phyloP scores from a whole-genome alignment of 192 early-diverging fungal genomes.

The Coemansia sp. region DNA sequence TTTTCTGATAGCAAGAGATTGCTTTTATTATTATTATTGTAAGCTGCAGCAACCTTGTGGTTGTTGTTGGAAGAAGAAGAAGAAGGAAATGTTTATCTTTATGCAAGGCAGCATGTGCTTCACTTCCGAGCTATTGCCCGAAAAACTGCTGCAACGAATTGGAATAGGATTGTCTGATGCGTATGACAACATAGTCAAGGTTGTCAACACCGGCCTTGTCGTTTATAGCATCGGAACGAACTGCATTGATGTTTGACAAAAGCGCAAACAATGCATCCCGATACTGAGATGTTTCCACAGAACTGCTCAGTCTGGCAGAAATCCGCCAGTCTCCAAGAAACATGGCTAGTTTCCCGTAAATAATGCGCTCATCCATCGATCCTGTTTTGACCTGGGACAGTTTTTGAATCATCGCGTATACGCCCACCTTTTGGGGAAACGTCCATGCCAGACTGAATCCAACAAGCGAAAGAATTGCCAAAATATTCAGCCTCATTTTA shows the following conservation, averaged over 20 bases:
- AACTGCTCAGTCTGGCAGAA: constrained; percentile 24
- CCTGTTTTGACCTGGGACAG: constrained; percentile 24
- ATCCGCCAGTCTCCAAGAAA: constrained; percentile 32
- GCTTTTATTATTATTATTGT: too few relatives aligned
- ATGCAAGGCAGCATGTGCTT: not conserved
- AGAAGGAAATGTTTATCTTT: not conserved
- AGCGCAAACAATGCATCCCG: constrained; percentile 30
- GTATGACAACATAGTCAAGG: constrained; percentile 31
- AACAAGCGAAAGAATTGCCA: constrained; percentile 3
- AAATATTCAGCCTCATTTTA: constrained; percentile 3
- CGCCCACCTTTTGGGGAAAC: constrained; percentile 28
- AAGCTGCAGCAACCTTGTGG: too few relatives aligned
- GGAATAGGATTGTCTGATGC: constrained; percentile 28
- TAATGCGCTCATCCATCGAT: constrained; percentile 27
- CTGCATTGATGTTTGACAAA: constrained; percentile 20
- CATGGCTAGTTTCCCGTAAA: constrained; percentile 33
- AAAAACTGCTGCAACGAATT: constrained; percentile 29
- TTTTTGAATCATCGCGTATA: constrained; percentile 37
- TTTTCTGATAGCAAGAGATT: too few relatives aligned
- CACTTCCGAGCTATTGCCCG: constrained; percentile 7
- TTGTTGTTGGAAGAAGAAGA: too few relatives aligned
- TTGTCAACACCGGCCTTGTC: constrained; percentile 28
- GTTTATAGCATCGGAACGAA: constrained; percentile 28
- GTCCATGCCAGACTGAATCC: constrained; percentile 17
- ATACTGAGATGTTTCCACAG: constrained; percentile 25